These are phyloP conservation scores for Boeremia lycopersici DNA, from an alignment of 2,329 filamentous ascomycete genomes.

Conservation along the genomic window DNA sequence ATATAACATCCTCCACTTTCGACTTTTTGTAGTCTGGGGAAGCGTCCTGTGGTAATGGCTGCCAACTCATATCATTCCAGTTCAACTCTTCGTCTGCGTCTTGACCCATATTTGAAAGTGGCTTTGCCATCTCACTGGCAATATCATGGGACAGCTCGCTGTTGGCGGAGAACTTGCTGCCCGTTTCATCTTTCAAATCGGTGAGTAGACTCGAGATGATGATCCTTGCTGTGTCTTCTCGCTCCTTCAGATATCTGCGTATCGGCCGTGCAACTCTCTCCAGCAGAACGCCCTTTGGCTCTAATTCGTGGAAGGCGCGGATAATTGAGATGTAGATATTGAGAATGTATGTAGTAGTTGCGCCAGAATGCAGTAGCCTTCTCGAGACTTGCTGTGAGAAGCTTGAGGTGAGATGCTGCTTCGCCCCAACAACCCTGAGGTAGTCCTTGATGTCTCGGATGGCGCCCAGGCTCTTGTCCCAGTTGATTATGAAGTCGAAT, in stretches of 20 bases:
- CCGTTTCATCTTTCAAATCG: constrained; percentile 58
- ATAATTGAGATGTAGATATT: constrained; percentile 82
- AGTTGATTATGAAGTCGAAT: constrained; percentile 78
- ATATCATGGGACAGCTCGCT: constrained; percentile 72
- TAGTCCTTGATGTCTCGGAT: constrained; percentile 75
- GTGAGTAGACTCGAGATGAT: constrained; percentile 77
- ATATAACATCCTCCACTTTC: constrained; percentile 88
- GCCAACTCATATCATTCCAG: constrained; percentile 92
- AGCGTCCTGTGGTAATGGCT: constrained; percentile 90
- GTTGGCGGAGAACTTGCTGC: constrained; percentile 57
- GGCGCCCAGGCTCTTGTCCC: constrained; percentile 73
- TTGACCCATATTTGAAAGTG: constrained; percentile 60
- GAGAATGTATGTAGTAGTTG: constrained; percentile 76
- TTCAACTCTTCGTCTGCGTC: constrained; percentile 69
- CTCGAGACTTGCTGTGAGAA: constrained; percentile 70
- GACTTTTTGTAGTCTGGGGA: constrained; percentile 87
- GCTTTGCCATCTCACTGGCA: constrained; percentile 68
- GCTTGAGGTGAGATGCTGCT: constrained; percentile 70
- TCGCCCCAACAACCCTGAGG: constrained; percentile 70
- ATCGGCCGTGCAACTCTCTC: constrained; percentile 75
- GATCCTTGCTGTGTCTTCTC: constrained; percentile 78
- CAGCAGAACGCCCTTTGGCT: constrained; percentile 77
- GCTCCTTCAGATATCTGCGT: constrained; percentile 75
- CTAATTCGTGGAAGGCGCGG: constrained; percentile 74
- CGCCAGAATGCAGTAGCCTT: constrained; percentile 74